These are phyloP conservation scores for Alternaria brassicae DNA, from an alignment of 2,329 filamentous ascomycete genomes.

Conservation along the genomic window DNA sequence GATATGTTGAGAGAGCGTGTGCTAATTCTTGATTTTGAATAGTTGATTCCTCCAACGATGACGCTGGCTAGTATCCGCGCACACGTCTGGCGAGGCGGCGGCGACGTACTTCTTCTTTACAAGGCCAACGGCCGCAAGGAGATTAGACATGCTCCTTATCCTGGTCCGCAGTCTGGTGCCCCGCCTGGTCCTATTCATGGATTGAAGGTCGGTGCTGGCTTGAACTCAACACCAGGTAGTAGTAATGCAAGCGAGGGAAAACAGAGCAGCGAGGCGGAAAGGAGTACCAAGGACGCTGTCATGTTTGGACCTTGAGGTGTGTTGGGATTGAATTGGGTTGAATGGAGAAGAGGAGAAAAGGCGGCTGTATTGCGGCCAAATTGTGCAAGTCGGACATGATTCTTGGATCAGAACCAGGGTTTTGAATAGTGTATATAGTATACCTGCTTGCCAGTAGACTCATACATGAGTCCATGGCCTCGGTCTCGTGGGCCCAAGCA, in stretches of 20 bases:
- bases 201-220: slow-evolving; percentile 10
- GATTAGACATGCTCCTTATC: slow-evolving; percentile 46
- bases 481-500: neutral
- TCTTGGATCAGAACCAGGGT: neutral
- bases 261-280: slow-evolving; percentile 40
- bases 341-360: neutral
- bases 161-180: slow-evolving; percentile 23
- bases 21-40: neutral
- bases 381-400: neutral
- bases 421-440: slow-evolving; percentile 7
- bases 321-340: neutral
- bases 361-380: neutral
- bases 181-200: slow-evolving; percentile 14
- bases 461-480: neutral
- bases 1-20: neutral
- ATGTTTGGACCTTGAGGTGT: slow-evolving; percentile 23
- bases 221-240: slow-evolving; percentile 21
- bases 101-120: slow-evolving; percentile 89
- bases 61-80: slow-evolving; percentile 91
- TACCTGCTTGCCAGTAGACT: neutral
- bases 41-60: slow-evolving; percentile 79
- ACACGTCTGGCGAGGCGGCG: slow-evolving; percentile 94
- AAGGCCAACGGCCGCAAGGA: slow-evolving; percentile 87
- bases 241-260: slow-evolving; percentile 43
- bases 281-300: slow-evolving; percentile 29